A percentile compares a stretch with the other conserved stretches of the same genome.
Evolutionary conservation across 2,329 filamentous ascomycete genomes (phyloP).

Genomic region (Claviceps spartinae): DNA sequence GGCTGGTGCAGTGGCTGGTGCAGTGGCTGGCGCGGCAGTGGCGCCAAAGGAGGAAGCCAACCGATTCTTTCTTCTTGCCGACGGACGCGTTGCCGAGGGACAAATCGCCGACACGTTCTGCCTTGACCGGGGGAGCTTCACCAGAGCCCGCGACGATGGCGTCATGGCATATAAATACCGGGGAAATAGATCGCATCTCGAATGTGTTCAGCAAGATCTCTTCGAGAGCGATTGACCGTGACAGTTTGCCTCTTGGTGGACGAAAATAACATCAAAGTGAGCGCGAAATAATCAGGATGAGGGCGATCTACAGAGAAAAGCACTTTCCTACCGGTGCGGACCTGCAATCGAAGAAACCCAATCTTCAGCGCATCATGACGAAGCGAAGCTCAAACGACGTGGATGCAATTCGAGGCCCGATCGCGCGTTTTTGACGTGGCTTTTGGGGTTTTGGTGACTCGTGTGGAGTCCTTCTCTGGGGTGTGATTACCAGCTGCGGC

Average conservation of each 20-base stretch:
- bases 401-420: conserved; percentile 1
- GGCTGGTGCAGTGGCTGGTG: not conserved
- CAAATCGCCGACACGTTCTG: conserved; percentile 9
- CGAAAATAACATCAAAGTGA: not conserved
- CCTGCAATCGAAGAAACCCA: not conserved
- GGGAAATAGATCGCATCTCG: conserved; percentile 2
- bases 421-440: not conserved
- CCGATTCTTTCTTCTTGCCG: not conserved
- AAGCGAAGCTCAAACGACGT: not conserved
- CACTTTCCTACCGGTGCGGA: not conserved
- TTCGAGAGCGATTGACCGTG: not conserved
- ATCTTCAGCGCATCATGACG: too few species aligned
- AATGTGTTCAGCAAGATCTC: not conserved
- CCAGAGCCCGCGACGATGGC: conserved; percentile 15
- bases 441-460: not conserved
- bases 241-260: not conserved
- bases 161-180: conserved; percentile 10
- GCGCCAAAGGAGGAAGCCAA: not conserved
- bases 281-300: not conserved
- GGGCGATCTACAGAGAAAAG: not conserved
- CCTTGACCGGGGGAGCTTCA: conserved; percentile 15
- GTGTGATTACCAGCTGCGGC: not conserved
- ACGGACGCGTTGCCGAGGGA: conserved; percentile 1
- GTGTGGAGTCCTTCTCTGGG: conserved; percentile 2
- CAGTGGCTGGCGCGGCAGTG: not conserved